phyloP scores from a whole-genome alignment of 805 yeast species.

The Scheffersomyces coipomensis region DNA sequence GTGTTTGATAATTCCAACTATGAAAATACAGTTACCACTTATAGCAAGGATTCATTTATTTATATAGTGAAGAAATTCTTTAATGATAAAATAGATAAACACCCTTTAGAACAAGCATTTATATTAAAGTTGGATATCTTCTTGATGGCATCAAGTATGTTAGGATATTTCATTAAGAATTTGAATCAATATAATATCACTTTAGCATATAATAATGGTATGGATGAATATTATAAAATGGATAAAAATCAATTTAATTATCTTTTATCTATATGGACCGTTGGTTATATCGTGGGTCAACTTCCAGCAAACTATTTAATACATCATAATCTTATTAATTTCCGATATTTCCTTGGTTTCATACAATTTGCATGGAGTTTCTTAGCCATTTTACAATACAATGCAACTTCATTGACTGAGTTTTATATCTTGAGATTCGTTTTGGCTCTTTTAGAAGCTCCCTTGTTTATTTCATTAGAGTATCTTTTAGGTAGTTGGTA shows the following conservation, averaged over 20 bases:
- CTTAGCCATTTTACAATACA: conserved; percentile 14
- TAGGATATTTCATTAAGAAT: conserved; percentile 48
- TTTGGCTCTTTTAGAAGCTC: conserved; percentile 45
- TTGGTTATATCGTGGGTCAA: conserved; percentile 51
- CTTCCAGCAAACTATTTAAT: conserved; percentile 42
- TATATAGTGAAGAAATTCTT: background rate
- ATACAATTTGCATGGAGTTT: conserved; percentile 30
- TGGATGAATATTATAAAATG: conserved; percentile 43
- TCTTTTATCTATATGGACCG: conserved; percentile 42
- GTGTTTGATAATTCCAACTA: background rate
- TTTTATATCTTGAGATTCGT: conserved; percentile 30
- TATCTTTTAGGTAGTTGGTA: conserved; percentile 39
- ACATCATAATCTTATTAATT: conserved; percentile 33
- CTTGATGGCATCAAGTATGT: conserved; percentile 51
- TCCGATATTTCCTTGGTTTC: conserved; percentile 35
- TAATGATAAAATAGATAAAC: conserved; percentile 29
- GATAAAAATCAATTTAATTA: conserved; percentile 42
- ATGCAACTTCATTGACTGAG: conserved; percentile 16
- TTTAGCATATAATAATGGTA: conserved; percentile 46
- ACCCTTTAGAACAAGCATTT: conserved; percentile 26
- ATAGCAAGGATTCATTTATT: background rate
- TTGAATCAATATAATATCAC: conserved; percentile 40
- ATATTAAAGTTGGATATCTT: conserved; percentile 37
- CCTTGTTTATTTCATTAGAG: conserved; percentile 57
- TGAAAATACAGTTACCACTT: background rate